Evolutionary conservation across 139 green algal genomes (phyloP).

Genomic region (Chlamydomonas incerta): DNA sequence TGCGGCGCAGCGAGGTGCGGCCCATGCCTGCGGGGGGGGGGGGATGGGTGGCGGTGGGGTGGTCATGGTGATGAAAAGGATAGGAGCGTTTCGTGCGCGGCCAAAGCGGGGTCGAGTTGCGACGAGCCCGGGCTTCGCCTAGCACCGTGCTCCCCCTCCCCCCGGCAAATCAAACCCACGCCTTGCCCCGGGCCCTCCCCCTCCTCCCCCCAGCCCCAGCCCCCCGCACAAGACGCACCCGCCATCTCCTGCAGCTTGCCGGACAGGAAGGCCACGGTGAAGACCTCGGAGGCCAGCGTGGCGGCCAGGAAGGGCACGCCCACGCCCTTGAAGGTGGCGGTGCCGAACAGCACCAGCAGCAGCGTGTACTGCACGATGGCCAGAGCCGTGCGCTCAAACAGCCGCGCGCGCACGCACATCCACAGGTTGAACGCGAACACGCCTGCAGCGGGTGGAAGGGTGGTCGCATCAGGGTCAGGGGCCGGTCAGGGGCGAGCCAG

Average conservation of each 20-base stretch:
- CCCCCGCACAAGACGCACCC: conserved; percentile 8
- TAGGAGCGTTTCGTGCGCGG: too few relatives aligned
- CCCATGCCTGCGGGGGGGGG: not conserved
- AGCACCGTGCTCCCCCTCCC: too few relatives aligned
- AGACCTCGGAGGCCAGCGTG: conserved; percentile 52
- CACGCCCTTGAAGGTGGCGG: conserved; percentile 71
- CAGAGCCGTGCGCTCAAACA: conserved; percentile 31
- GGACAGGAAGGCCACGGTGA: conserved; percentile 43
- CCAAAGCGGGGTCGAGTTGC: too few relatives aligned
- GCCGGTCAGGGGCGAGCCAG: too few relatives aligned
- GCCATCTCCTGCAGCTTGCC: conserved; percentile 54
- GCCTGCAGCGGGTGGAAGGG: conserved; percentile 50
- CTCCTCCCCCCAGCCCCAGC: too few relatives aligned
- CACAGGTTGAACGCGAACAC: conserved; percentile 85
- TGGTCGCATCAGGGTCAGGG: too few relatives aligned
- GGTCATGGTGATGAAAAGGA: too few relatives aligned
- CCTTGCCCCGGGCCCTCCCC: too few relatives aligned
- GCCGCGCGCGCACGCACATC: conserved; percentile 64
- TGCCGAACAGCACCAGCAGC: conserved; percentile 75
- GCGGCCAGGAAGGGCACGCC: conserved; percentile 55
- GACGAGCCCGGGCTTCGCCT: too few relatives aligned
- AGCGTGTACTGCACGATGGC: conserved; percentile 75
- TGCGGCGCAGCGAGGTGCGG: not conserved
- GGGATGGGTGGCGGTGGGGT: too few relatives aligned
- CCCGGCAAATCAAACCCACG: too few relatives aligned